phyloP scores from a whole-genome alignment of 1,284 basidiomycete species.

The Ustilago lituana region DNA sequence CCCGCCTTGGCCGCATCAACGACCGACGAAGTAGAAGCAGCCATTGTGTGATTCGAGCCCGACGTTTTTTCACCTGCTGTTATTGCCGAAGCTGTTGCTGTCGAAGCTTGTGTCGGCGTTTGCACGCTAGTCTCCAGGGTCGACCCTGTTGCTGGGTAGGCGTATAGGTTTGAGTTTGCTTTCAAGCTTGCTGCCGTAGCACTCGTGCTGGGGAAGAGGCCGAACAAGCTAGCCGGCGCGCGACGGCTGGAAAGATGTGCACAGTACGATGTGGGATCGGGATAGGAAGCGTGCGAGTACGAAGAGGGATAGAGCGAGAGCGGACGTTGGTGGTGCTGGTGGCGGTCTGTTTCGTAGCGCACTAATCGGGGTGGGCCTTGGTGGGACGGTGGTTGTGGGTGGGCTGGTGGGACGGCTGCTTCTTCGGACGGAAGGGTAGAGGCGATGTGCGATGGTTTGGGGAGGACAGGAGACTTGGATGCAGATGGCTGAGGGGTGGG shows the following conservation, averaged over 20 bases:
- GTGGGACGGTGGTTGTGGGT: slow-evolving; percentile 35
- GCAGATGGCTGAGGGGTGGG: slow-evolving; percentile 12
- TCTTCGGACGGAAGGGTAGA: slow-evolving; percentile 35
- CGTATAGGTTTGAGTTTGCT: slow-evolving; percentile 21
- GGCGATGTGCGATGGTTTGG: slow-evolving; percentile 39
- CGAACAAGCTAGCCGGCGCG: slow-evolving; percentile 47
- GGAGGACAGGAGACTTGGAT: slow-evolving; percentile 42
- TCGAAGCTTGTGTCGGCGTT: not conserved
- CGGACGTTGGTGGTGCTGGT: slow-evolving; percentile 6
- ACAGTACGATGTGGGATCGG: slow-evolving; percentile 30
- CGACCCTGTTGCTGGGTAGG: slow-evolving; percentile 7
- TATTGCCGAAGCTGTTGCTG: not conserved
- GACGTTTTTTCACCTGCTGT: not conserved
- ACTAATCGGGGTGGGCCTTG: slow-evolving; percentile 46
- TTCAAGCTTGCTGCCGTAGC: slow-evolving; percentile 35
- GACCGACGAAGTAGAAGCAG: slow-evolving; percentile 18
- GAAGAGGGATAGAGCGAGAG: slow-evolving; percentile 31
- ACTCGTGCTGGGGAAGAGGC: slow-evolving; percentile 36
- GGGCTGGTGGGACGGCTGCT: slow-evolving; percentile 2
- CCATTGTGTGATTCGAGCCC: too few relatives aligned
- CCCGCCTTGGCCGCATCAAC: slow-evolving; percentile 28
- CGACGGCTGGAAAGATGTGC: slow-evolving; percentile 39
- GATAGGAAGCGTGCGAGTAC: slow-evolving; percentile 44
- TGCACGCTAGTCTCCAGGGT: slow-evolving; percentile 12
- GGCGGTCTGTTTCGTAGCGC: slow-evolving; percentile 28